Conservation (phyloP, 768 basidiomycete species). For the Boletus patriciae region DNA sequence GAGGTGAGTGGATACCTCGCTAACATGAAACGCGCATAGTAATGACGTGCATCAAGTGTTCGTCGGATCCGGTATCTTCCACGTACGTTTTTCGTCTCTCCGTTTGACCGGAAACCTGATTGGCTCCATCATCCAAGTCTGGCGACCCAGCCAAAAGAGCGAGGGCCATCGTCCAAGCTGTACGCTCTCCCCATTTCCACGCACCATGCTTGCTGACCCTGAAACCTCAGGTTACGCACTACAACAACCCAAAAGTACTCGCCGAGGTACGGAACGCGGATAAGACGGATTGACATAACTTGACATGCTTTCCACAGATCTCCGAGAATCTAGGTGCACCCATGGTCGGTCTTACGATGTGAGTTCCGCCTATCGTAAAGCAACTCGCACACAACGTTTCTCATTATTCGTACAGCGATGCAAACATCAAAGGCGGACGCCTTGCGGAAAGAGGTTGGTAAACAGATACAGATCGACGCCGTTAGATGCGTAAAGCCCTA, state of each 20-base stretch:
- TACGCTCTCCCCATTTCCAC: slow-evolving; percentile 35
- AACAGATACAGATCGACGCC: slow-evolving; percentile 30
- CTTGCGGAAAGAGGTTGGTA: slow-evolving; percentile 69
- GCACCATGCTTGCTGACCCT: slow-evolving; percentile 1
- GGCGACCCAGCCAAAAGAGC: slow-evolving; percentile 93
- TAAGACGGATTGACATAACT: not conserved
- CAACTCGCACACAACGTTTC: not conserved
- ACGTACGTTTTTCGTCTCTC: slow-evolving; percentile 49
- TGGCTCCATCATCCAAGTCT: slow-evolving; percentile 49
- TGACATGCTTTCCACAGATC: slow-evolving; percentile 41
- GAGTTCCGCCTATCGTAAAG: slow-evolving; percentile 30
- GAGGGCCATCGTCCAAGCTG: slow-evolving; percentile 94
- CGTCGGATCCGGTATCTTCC: slow-evolving; percentile 97
- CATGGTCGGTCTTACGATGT: slow-evolving; percentile 96
- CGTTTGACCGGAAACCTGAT: not conserved
- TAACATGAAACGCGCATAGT: not conserved
- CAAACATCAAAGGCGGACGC: slow-evolving; percentile 68
- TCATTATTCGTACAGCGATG: slow-evolving; percentile 44
- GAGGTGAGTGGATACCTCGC: slow-evolving; percentile 55
- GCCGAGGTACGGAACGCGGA: slow-evolving; percentile 61
- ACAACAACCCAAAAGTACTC: slow-evolving; percentile 89
- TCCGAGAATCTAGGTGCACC: slow-evolving; percentile 83
- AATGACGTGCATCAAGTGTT: slow-evolving; percentile 60
- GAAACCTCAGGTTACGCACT: slow-evolving; percentile 73
- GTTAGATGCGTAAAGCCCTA: slow-evolving; percentile 1